phyloP scores from a whole-genome alignment of 805 yeast genomes.

The Candida oleophila region DNA sequence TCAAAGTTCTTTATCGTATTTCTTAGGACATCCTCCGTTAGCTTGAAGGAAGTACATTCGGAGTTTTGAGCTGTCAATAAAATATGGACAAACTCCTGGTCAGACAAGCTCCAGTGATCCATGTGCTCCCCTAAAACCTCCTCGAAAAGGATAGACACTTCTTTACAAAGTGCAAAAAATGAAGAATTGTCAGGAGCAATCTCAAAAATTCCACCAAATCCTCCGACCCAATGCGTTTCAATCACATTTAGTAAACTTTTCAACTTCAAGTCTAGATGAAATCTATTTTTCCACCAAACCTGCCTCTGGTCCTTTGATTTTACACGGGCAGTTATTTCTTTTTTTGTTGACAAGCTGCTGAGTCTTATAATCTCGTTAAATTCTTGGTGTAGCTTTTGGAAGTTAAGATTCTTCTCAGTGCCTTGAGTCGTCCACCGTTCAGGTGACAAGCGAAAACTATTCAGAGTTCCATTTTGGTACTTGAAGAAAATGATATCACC shows the following conservation, averaged over 20 bases:
- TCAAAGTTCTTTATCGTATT: background rate
- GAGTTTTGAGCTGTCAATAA: background rate
- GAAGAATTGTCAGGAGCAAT: slow-evolving; percentile 5
- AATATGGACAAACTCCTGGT: background rate
- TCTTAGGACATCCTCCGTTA: background rate
- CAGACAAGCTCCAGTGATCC: background rate
- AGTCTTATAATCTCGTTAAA: slow-evolving; percentile 49
- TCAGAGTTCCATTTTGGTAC: slow-evolving; percentile 37
- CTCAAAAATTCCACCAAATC: slow-evolving; percentile 64
- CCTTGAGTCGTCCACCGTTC: slow-evolving; percentile 48
- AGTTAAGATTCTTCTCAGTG: slow-evolving; percentile 29
- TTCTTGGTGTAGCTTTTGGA: slow-evolving; percentile 34
- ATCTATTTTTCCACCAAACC: slow-evolving; percentile 78
- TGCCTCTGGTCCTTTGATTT: slow-evolving; percentile 58
- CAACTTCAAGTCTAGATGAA: slow-evolving; percentile 57
- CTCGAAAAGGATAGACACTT: background rate
- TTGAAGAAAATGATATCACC: slow-evolving; percentile 60
- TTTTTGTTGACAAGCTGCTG: slow-evolving; percentile 62
- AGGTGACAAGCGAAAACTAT: slow-evolving; percentile 59
- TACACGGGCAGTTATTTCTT: slow-evolving; percentile 51
- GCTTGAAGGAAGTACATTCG: background rate
- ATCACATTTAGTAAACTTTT: slow-evolving; percentile 52
- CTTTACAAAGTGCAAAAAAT: background rate
- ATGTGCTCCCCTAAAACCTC: background rate
- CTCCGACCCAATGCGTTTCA: slow-evolving; percentile 75